Evolutionary conservation across 371 early-diverging fungal species (phyloP).

Genomic region (Mortierella sp.): DNA sequence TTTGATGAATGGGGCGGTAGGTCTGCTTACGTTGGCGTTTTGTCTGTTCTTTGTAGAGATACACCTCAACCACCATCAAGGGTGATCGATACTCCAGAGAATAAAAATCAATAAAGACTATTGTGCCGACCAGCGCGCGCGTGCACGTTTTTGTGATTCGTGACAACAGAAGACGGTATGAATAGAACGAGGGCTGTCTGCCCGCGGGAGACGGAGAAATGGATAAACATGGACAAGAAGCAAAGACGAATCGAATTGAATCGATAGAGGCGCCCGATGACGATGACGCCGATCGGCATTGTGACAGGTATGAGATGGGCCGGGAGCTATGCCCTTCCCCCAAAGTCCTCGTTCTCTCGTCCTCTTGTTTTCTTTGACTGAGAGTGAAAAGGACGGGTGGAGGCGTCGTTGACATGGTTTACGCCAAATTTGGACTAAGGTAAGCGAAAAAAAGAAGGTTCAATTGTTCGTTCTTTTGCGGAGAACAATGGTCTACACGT

Average conservation of each 20-base stretch:
- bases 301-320: not conserved
- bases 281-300: not conserved
- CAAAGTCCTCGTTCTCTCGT: not conserved
- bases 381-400: not conserved
- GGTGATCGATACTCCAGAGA: not conserved
- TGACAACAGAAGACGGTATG: not conserved
- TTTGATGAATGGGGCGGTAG: too few species aligned
- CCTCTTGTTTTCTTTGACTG: not conserved
- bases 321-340: conserved; percentile 1
- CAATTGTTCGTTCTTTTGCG: not conserved
- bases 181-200: not conserved
- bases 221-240: not conserved
- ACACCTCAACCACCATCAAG: not conserved
- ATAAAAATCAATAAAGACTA: not conserved
- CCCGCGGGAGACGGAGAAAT: not conserved
- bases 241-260: not conserved
- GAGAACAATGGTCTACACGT: not conserved
- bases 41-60: not conserved
- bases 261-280: not conserved
- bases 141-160: not conserved
- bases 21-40: not conserved
- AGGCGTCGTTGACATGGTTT: not conserved
- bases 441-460: not conserved
- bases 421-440: not conserved
- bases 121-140: too few species aligned